Evolutionary conservation across 345 rosid genomes (phyloP), one percentile per base, ranked within the genome.

Genomic region (Arabidopsis suecica): DNA sequence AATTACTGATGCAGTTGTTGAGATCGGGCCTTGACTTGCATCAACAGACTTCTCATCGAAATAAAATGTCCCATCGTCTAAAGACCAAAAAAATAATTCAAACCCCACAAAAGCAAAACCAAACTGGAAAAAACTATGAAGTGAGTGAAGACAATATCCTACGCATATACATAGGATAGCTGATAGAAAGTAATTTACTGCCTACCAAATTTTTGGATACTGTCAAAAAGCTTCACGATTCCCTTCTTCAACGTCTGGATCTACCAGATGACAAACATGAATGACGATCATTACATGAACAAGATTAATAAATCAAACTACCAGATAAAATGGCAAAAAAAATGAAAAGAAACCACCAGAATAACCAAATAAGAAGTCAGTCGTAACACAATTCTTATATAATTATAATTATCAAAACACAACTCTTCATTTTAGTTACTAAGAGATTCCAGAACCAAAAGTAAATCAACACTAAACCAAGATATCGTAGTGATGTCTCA

Each of bases 61-160:
- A 85, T 86, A 95, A 72, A 80, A 86, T 63, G 91, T 61, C 64
- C 93, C 99, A 79, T 95, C 97, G 65, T 92, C 99, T 96, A 60
- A 56, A 22, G 13, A 62, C 62, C 61, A 40, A 54, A 66, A 59
- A 48, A 0, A 0, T 5, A 37, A 44, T 71, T 34, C 5, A 36
- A 18, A 61, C 38, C 14, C 59, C 65, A 59, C 1, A 71, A 48
- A 37, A 5, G 53, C 50, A 47, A 56, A 13, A 20, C 48, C 50
- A 64, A 70, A 36, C 25, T 1, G 32, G 6, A 32, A 37, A 33
- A 28, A 54, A 37, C 41, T 58, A 32, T 14, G 13, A 65, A 44
- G n/a, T 59, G 25, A 33, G 28, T 32, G 14, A 51, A 59, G 45
- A 60, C n/a, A n/a, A 57, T 18, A 9, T 14, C 55, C 36, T 14